Base-by-base conservation (phyloP, 805 yeast species). In the Saccharomycopsis selenospora region DNA sequence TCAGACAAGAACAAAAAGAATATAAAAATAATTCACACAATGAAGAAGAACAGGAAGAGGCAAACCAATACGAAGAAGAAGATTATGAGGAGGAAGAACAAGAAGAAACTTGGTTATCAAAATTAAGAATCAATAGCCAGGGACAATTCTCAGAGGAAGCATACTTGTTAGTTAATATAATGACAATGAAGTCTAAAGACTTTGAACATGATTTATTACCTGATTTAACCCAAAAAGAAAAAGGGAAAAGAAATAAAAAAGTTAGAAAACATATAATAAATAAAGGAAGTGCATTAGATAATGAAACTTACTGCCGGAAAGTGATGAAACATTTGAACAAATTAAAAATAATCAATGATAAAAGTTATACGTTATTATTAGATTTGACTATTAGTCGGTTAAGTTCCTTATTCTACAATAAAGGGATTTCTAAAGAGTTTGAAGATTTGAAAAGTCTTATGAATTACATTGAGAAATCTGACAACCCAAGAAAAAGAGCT, bases 1-100 rank as follows among this genome's bases (percentile, higher is more conserved):
- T 33, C 17, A 20, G n/a, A 33, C 38, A 33, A 33, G 38, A 7
- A 33, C 8, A 17, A 38, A 38, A 38, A n/a, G 42, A 38, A 20
- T 18, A 38, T 23, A 8, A 7, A 8, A 8, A 26, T 18, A 14
- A 8, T 36, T 8, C 6, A 6, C 8, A 8, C 13, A 18, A 8
- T 7, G 11, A 20, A 18, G 7, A 3, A 11, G 5, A 6, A 38
- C 3, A 17, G 11, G 7, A 38, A 13, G 25, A 38, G 4, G 42
- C 11, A 4, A n/a, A 17, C 26, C 17, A 41, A 17, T 14, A 24
- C 18, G 38, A 33, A 14, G 22, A 22, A 17, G 28, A 17, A 41
- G 26, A 20, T 24, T n/a, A 23, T 38, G 10, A 38, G 13, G n/a
- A 41, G 11, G 24, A 22, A 17, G 17, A 22, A 3, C 17, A 23